phyloP scores from a whole-genome alignment of 805 yeast species.

The Tetrapisispora taiwanensis region DNA sequence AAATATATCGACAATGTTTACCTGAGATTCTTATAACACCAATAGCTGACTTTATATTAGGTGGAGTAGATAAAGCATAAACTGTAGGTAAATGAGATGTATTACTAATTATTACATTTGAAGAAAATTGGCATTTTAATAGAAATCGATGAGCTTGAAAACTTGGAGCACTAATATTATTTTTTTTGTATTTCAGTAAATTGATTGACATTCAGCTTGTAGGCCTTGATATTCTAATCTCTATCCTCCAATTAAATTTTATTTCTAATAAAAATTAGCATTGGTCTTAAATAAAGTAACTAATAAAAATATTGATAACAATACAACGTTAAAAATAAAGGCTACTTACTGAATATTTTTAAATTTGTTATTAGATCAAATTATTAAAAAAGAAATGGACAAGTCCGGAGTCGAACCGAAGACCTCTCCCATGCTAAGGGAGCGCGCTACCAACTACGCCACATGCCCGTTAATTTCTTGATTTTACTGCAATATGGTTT shows the following conservation, averaged over 20 bases:
- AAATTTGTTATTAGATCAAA: neutral
- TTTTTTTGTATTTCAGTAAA: too few species aligned
- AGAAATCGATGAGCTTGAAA: neutral
- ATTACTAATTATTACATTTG: neutral
- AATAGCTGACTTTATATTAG: constrained; percentile 66
- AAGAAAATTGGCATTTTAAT: neutral
- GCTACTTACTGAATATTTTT: too few species aligned
- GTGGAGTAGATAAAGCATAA: constrained; percentile 81
- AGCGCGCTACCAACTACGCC: constrained; percentile 81
- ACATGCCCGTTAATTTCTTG: constrained; percentile 42
- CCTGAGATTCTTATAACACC: constrained; percentile 84
- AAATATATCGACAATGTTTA: constrained; percentile 40
- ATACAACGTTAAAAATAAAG: too few species aligned
- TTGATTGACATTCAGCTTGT: too few species aligned
- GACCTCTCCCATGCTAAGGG: constrained; percentile 75
- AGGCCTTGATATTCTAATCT: too few species aligned
- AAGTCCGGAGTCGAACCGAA: constrained; percentile 74
- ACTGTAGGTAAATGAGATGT: constrained; percentile 49
- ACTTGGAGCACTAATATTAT: too few species aligned
- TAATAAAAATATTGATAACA: too few species aligned
- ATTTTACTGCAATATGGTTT: too few species aligned
- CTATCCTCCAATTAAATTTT: too few species aligned
- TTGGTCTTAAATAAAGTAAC: too few species aligned
- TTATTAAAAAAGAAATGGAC: constrained; percentile 34
- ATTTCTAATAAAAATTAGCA: too few species aligned